These are phyloP conservation scores for Fraxinus platypoda DNA, from an alignment of 305 asterid species.

Conservation along the genomic window DNA sequence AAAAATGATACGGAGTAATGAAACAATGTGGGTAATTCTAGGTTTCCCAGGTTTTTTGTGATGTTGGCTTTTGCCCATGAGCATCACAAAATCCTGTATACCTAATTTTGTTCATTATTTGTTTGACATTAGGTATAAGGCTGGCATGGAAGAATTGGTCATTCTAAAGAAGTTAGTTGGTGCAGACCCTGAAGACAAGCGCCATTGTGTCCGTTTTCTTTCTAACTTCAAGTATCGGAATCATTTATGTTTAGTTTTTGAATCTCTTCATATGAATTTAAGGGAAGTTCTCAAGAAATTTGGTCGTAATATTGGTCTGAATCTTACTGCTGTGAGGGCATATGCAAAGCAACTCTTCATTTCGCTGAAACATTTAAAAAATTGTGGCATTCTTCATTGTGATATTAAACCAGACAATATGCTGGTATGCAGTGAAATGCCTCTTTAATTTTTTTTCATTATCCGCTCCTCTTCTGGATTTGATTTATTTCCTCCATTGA, in stretches of 20 bases:
- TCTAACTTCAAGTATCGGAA: conserved; percentile 96
- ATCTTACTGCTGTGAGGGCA: conserved; percentile 96
- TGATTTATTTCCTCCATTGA: not conserved
- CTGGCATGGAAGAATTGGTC: conserved; percentile 94
- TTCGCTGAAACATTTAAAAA: conserved; percentile 86
- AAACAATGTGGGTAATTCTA: conserved; percentile 62
- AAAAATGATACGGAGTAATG: conserved; percentile 89
- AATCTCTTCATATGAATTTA: conserved; percentile 99
- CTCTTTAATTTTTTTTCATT: not conserved
- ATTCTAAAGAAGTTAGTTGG: conserved; percentile 91
- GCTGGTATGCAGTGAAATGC: conserved; percentile 59
- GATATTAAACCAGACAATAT: conserved; percentile 99
- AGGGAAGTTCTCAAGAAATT: conserved; percentile 97
- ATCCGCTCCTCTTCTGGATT: not conserved
- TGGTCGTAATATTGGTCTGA: conserved; percentile 99
- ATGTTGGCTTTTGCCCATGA: not conserved
- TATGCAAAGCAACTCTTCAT: conserved; percentile 95
- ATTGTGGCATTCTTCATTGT: conserved; percentile 97
- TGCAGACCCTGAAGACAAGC: conserved; percentile 92
- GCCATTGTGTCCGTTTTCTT: conserved; percentile 93
- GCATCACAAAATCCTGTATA: not conserved
- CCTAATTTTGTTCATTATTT: not conserved
- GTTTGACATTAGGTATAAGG: conserved; percentile 72
- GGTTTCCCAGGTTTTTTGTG: conserved; percentile 12
- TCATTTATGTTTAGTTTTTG: conserved; percentile 99